Evolutionary conservation across 768 basidiomycete species (phyloP).

Genomic region (Arthromyces matolae): DNA sequence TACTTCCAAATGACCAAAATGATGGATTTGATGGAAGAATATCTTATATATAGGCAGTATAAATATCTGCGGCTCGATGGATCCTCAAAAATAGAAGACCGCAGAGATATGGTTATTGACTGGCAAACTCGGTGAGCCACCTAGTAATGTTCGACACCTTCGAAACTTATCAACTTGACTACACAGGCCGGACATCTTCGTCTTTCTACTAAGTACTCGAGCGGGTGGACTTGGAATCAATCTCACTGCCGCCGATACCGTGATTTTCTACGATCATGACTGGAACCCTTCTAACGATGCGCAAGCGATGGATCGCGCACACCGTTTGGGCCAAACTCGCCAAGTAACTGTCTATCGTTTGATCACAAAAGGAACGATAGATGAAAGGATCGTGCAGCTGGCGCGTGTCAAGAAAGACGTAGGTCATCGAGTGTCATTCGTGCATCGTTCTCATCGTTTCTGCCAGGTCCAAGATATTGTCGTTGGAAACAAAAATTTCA

Average conservation of each 20-base stretch:
- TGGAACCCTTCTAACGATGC: conserved; percentile 98
- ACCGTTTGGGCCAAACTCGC: conserved; percentile 93
- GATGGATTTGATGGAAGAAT: conserved; percentile 99
- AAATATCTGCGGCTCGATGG: conserved; percentile 93
- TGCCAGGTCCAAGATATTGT: conserved; percentile 96
- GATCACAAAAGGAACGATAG: conserved; percentile 90
- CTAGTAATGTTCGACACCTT: too few relatives aligned
- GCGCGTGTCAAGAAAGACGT: conserved; percentile 98
- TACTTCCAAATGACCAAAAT: conserved; percentile 99
- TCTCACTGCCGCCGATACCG: conserved; percentile 92
- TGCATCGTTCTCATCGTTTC: conserved; percentile 7
- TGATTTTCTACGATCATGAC: conserved; percentile 92
- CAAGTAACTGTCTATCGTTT: conserved; percentile 96
- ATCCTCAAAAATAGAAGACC: conserved; percentile 90
- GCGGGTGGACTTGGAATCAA: conserved; percentile 98
- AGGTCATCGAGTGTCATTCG: conserved; percentile 22
- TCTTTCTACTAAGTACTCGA: conserved; percentile 87
- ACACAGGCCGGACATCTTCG: conserved; percentile 80
- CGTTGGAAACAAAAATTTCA: conserved; percentile 94
- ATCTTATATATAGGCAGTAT: conserved; percentile 93
- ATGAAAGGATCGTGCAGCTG: conserved; percentile 95
- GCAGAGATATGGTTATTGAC: conserved; percentile 98
- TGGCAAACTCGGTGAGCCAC: conserved; percentile 98
- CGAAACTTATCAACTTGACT: too few relatives aligned
- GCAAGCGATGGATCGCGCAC: conserved; percentile 97